Percentiles rank a stretch among this genome's conserved stretches.
phyloP scores from a whole-genome alignment of 768 basidiomycete genomes.

The Candolleomyces efflorescens region DNA sequence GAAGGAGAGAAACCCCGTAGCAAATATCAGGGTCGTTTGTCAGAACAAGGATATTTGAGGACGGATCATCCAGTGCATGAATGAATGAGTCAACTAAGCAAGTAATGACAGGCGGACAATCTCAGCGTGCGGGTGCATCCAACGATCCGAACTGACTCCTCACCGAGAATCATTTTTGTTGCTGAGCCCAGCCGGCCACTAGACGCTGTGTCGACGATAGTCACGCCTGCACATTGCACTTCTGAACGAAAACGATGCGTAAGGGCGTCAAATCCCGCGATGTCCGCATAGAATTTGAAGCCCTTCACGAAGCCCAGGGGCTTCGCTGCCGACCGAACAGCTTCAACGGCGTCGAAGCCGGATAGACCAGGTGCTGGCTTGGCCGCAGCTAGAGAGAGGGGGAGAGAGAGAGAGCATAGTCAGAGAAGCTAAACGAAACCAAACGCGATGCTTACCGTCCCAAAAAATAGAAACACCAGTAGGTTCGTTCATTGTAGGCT shows the following conservation, averaged over 20 bases:
- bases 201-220: slow-evolving; percentile 6
- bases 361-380: neutral
- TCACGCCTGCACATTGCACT: slow-evolving; percentile 8
- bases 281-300: slow-evolving; percentile 10
- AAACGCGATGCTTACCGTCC: neutral
- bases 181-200: slow-evolving; percentile 2
- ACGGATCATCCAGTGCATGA: slow-evolving; percentile 39
- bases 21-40: slow-evolving; percentile 42
- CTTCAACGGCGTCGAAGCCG: slow-evolving; percentile 4
- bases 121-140: neutral
- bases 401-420: too few relatives aligned
- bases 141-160: neutral
- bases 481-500: neutral
- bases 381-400: neutral
- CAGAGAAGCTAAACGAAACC: neutral
- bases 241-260: slow-evolving; percentile 3
- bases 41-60: slow-evolving; percentile 42
- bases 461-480: neutral
- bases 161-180: slow-evolving; percentile 11
- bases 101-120: neutral
- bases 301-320: slow-evolving; percentile 6
- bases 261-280: neutral
- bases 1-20: slow-evolving; percentile 38
- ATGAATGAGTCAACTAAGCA: slow-evolving; percentile 19
- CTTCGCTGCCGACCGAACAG: neutral